A percentile compares a stretch with the other conserved stretches of the same genome.
phyloP scores from a whole-genome alignment of 2,329 filamentous ascomycete genomes.

The Aurifilum marmelostoma region DNA sequence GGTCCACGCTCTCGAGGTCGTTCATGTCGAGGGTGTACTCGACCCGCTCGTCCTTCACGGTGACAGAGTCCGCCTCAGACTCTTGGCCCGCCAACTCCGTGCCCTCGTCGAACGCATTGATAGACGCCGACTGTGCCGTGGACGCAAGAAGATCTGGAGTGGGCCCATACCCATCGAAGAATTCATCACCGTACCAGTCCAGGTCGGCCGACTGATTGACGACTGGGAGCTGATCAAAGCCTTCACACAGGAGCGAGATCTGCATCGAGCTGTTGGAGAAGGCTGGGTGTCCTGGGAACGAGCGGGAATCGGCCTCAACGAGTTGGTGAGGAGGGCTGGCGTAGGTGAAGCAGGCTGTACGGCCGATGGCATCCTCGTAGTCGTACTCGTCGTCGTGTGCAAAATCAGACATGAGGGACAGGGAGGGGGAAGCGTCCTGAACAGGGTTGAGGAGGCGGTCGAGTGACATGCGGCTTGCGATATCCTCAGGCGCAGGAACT shows the following conservation, averaged over 20 bases:
- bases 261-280: conserved; percentile 23
- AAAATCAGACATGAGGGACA: too few relatives aligned
- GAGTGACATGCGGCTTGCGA: neutral
- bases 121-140: too few relatives aligned
- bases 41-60: neutral
- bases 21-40: too few relatives aligned
- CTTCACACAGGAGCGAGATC: conserved; percentile 3
- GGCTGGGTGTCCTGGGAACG: conserved; percentile 17
- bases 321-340: neutral
- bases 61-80: neutral
- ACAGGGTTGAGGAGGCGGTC: neutral
- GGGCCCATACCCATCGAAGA: neutral
- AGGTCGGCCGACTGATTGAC: conserved; percentile 6
- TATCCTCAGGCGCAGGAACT: neutral
- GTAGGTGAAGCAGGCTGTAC: neutral
- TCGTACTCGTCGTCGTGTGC: neutral
- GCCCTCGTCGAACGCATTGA: neutral
- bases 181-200: neutral
- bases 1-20: neutral
- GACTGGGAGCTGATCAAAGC: conserved; percentile 4
- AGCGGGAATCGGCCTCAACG: neutral
- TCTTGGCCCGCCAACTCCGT: neutral
- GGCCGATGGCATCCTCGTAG: neutral
- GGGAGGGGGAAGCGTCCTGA: neutral
- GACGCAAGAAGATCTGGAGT: neutral